Base-by-base conservation (phyloP, 2,329 filamentous ascomycete genomes). In the Davidsoniella eucalypti region DNA sequence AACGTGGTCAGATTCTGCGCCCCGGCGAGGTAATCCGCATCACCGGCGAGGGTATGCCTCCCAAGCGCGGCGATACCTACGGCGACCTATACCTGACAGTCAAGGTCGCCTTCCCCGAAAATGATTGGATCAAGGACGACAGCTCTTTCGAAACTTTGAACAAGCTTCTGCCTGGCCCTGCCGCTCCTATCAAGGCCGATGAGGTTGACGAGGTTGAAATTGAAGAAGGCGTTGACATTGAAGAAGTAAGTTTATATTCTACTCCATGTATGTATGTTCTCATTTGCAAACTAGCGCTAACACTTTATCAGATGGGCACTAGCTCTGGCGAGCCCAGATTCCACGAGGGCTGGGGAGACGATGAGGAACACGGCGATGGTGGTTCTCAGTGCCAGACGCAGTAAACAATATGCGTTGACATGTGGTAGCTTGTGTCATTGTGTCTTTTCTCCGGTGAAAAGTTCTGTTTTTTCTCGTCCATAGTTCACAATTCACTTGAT, bases 1-100 rank as follows among this genome's bases (percentile, higher is more conserved):
- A 84, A 14, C 78, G 83, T 59, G 90, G 90, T 57, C 83, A 88
- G 63, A 73, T 96, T 47, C 67, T 98, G 36, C 78, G 80, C 23
- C 88, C 92, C 0, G 82, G 80, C 23, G 85, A 98, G 61, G 76
- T 90, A 6, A 72, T 98, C 58, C 94, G 87, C 69, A 70, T 98
- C 1, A 65, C 73, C 2, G 87, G 87, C 23, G 92, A 98, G 68
- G 92, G 92, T 54, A 98, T 98, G 92, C 92, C 92, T 2, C 65
- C 81, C 58, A 95, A 95, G 73, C 80, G 81, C 52, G 85, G 82
- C 55, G 92, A 98, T 38, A 61, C 69, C 4, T 87, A 79, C 61
- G 92, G 92, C 41, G 87, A 96, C 60, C 69, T 98, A 16, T 98
- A 90, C 65, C 71, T 98, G 40, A 69, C 84, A 37, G 81, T 95